Conservation (phyloP, 1,284 basidiomycete genomes). For the Sparassis latifolia region DNA sequence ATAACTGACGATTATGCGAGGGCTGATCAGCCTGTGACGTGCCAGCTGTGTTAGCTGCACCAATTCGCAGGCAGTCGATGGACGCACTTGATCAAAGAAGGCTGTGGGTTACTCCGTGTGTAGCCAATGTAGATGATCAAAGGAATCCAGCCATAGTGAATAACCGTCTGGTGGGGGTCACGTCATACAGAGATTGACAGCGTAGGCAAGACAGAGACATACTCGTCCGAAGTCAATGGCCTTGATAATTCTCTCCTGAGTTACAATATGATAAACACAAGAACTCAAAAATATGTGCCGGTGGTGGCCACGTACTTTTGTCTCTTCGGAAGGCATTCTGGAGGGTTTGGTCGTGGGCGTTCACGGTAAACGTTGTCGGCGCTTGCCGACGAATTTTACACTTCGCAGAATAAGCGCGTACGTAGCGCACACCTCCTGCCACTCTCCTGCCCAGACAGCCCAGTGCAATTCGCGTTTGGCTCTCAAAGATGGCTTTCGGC, state of each 20-base stretch:
- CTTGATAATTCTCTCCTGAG: constrained; percentile 74
- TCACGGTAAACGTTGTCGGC: constrained; percentile 21
- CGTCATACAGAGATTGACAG: constrained; percentile 2
- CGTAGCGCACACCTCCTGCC: too few relatives aligned
- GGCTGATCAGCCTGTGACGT: constrained; percentile 74
- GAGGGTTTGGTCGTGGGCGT: constrained; percentile 21
- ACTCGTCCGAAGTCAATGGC: constrained; percentile 75
- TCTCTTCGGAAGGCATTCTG: constrained; percentile 80
- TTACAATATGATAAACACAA: neutral
- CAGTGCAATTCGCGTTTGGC: too few relatives aligned
- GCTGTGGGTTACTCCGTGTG: constrained; percentile 83
- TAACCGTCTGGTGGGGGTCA: constrained; percentile 52
- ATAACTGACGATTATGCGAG: constrained; percentile 53
- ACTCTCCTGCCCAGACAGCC: too few relatives aligned
- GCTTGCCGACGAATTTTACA: constrained; percentile 30
- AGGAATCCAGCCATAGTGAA: constrained; percentile 93
- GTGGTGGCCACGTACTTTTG: constrained; percentile 52
- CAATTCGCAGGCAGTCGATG: too few relatives aligned
- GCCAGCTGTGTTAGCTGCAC: constrained; percentile 6
- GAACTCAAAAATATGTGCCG: neutral
- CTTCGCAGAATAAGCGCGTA: too few relatives aligned
- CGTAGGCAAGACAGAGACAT: constrained; percentile 27
- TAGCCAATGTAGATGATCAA: constrained; percentile 92
- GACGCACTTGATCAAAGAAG: constrained; percentile 88
- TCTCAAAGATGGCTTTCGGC: constrained; percentile 57